Evolutionary conservation across 2,329 filamentous ascomycete species (phyloP).

Genomic region (Bipolaris bicolor): DNA sequence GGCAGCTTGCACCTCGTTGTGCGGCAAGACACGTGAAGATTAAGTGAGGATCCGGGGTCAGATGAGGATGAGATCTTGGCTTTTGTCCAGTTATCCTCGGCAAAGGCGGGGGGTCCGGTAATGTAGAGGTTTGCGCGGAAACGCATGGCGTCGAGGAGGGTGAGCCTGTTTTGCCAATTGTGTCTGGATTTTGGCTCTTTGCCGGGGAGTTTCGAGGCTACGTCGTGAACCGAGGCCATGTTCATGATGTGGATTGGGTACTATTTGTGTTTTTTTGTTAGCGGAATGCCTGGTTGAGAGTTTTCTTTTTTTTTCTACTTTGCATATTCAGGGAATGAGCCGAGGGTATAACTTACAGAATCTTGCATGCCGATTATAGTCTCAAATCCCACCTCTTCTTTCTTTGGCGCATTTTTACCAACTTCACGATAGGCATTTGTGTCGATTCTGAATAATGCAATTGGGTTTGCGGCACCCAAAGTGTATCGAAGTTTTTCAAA

Average conservation of each 20-base stretch:
- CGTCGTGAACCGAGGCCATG: conserved; percentile 66
- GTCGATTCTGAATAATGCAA: conserved; percentile 73
- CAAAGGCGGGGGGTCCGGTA: conserved; percentile 67
- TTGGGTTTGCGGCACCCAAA: conserved; percentile 68
- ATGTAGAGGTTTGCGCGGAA: conserved; percentile 77
- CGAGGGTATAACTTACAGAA: conserved; percentile 55
- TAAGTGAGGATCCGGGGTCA: conserved; percentile 19
- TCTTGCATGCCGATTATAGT: conserved; percentile 73
- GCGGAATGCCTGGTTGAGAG: not conserved
- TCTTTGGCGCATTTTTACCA: conserved; percentile 64
- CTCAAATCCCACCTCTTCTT: conserved; percentile 66
- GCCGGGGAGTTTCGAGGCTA: conserved; percentile 63
- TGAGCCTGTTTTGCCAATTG: conserved; percentile 49
- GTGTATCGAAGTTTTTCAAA: conserved; percentile 68
- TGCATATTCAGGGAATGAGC: not conserved
- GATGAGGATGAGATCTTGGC: conserved; percentile 45
- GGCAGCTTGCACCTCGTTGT: conserved; percentile 74
- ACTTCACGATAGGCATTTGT: conserved; percentile 64
- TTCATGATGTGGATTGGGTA: conserved; percentile 74
- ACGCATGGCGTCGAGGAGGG: conserved; percentile 64
- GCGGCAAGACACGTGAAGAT: conserved; percentile 65
- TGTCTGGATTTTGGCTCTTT: conserved; percentile 47
- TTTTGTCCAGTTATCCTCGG: conserved; percentile 73
- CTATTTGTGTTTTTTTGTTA: conserved; percentile 46
- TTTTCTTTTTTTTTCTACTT: not conserved